phyloP scores from a whole-genome alignment of 2,329 filamentous ascomycete genomes.

The Epichloe gansuensis region DNA sequence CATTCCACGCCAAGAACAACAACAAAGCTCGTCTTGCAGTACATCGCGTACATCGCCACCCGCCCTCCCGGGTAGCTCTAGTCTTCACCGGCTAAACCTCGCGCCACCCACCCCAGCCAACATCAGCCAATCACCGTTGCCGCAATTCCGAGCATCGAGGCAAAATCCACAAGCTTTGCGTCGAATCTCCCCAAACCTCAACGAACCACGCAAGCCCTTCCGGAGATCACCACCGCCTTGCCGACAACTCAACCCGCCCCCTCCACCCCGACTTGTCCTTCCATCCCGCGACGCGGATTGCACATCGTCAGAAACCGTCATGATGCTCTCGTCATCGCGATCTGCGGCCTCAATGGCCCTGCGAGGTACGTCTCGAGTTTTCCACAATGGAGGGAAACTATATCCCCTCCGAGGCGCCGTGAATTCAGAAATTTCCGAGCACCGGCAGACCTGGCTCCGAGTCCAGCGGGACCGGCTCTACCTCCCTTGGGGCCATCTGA shows the following conservation, averaged over 20 bases:
- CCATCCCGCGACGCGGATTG: neutral
- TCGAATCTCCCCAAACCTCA: conserved; percentile 8
- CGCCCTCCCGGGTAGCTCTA: neutral
- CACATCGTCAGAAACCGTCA: conserved; percentile 6
- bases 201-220: conserved; percentile 11
- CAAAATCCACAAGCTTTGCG: conserved; percentile 15
- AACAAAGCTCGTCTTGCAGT: neutral
- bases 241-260: neutral
- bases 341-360: conserved; percentile 40
- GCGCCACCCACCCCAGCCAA: conserved; percentile 4
- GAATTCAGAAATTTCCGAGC: neutral
- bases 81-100: conserved; percentile 18
- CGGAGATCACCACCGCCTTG: neutral
- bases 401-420: neutral
- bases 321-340: conserved; percentile 38
- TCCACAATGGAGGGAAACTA: conserved; percentile 1
- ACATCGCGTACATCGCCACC: conserved; percentile 2
- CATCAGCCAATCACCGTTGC: conserved; percentile 18
- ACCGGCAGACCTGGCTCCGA: neutral
- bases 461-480: neutral
- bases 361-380: conserved; percentile 28
- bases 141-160: conserved; percentile 19
- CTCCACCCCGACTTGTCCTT: neutral
- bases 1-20: no score
- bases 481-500: neutral